These are phyloP conservation scores for Macadamia integrifolia DNA, from an alignment of 164 flowering plant species.

Conservation along the genomic window DNA sequence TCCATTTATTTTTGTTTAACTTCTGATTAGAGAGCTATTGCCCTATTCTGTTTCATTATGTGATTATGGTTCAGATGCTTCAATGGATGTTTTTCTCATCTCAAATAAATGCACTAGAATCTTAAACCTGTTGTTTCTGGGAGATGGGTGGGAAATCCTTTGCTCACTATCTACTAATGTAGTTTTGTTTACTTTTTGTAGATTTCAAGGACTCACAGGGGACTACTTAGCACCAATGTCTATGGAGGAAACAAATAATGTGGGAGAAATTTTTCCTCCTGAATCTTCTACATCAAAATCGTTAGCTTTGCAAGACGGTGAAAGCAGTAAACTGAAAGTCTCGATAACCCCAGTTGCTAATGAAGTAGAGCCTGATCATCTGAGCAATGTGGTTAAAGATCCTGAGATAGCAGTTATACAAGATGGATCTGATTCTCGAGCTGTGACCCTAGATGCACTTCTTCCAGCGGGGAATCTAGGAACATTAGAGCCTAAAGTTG, in stretches of 20 bases:
- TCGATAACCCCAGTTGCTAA: slow-evolving; percentile 10
- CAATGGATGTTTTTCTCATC: no score
- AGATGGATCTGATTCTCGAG: slow-evolving; percentile 12
- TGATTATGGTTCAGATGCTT: no score
- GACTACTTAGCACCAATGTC: not conserved
- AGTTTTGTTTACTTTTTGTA: not conserved
- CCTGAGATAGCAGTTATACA: slow-evolving; percentile 12
- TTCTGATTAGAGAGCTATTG: no score
- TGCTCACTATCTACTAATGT: no score
- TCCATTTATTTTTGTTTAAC: no score
- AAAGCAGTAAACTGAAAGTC: slow-evolving; percentile 11
- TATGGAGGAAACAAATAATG: slow-evolving; percentile 41
- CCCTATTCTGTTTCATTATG: no score
- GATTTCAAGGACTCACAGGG: not conserved
- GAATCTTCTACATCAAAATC: slow-evolving; percentile 19
- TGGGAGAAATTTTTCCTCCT: slow-evolving; percentile 22
- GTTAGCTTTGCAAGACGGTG: slow-evolving; percentile 15
- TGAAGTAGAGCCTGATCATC: slow-evolving; percentile 16
- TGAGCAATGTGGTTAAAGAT: slow-evolving; percentile 7
- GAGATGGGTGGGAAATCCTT: no score
- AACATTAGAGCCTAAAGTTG: not conserved
- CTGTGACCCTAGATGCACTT: slow-evolving; percentile 11
- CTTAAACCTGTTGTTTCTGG: no score
- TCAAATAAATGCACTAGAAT: no score
- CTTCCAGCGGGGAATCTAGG: slow-evolving; percentile 6